Percentiles rank a stretch among this genome's conserved stretches.
Evolutionary conservation across 2,329 filamentous ascomycete genomes (phyloP).

Genomic region (Colletotrichum tabaci): DNA sequence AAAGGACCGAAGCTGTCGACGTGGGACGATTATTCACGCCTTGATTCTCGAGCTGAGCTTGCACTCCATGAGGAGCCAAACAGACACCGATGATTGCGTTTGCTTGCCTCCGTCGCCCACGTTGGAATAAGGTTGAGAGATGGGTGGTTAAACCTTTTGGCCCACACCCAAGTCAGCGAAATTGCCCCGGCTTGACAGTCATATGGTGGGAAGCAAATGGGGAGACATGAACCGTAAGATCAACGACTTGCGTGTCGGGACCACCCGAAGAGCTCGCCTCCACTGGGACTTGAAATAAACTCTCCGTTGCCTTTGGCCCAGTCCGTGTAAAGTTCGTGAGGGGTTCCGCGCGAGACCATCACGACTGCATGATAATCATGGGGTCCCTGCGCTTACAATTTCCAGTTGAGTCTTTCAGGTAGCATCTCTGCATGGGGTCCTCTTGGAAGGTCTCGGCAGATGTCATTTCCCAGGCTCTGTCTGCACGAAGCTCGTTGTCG

Average conservation of each 20-base stretch:
- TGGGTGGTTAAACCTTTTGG: neutral
- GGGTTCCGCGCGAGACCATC: neutral
- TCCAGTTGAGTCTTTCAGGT: neutral
- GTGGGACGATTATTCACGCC: neutral
- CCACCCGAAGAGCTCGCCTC: conserved; percentile 12
- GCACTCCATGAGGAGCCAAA: neutral
- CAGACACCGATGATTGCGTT: too few relatives aligned
- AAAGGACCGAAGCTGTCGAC: neutral
- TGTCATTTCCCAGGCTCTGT: neutral
- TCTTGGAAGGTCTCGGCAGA: neutral
- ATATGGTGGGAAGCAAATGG: neutral
- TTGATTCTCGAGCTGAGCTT: too few relatives aligned
- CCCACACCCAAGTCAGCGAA: neutral
- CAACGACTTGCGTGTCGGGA: conserved; percentile 14
- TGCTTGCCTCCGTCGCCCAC: too few relatives aligned
- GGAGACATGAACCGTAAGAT: neutral
- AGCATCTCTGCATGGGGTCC: neutral
- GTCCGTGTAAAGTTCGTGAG: conserved; percentile 1
- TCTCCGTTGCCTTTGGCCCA: conserved; percentile 1
- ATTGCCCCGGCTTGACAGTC: neutral
- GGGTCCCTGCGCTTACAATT: too few relatives aligned
- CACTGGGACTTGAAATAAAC: neutral
- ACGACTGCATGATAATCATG: neutral
- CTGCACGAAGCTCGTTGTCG: neutral
- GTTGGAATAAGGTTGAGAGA: too few relatives aligned